Evolutionary conservation across 2,329 filamentous ascomycete species (phyloP), one percentile per base, ranked within the genome.

Genomic region (Stagonosporopsis cucurbitacearum): DNA sequence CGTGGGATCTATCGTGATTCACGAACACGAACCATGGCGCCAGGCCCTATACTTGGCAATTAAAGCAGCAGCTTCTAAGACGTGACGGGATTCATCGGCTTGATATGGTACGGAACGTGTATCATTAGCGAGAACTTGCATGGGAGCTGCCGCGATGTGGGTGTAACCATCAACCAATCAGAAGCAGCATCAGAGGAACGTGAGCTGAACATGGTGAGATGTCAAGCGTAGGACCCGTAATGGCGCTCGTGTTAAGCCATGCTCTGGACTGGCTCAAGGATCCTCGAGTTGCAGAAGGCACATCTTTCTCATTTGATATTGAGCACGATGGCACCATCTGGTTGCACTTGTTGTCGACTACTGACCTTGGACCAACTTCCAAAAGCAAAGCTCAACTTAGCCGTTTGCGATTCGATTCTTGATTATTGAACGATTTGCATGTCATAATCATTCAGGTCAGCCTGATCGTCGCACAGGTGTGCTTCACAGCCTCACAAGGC

Each of bases 181-280:
- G 43, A 44, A 26, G 46, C 43, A 33, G 9, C 19, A 30, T 44
- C 56, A 58, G 58, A 52, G 57, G 59, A 65, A 60, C 52, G 58
- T 65, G 62, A 63, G 61, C 42, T 51, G 56, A 56, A 55, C 46
- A 51, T 58, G 59, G 59, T 63, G 55, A 55, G 41, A 58, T 40
- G 35, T 45, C 50, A 47, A 37, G 44, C 54, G 52, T 43, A 54
- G 54, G 42, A 55, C 46, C 49, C 62, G 50, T 36, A 20, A 52
- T 53, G 62, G 50, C 64, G 56, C 59, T 47, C 33, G 46, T 58
- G 52, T 59, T 59, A 59, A 62, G 54, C 56, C 56, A 49, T 51
- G 37, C 55, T 51, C 52, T 30, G 49, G 52, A 44, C 49, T 59
- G 19, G 43, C 46, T 37, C 50, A 42, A 48, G 41, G 47, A 48